phyloP scores from a whole-genome alignment of 345 rosid genomes.

The Melaleuca alternifolia region DNA sequence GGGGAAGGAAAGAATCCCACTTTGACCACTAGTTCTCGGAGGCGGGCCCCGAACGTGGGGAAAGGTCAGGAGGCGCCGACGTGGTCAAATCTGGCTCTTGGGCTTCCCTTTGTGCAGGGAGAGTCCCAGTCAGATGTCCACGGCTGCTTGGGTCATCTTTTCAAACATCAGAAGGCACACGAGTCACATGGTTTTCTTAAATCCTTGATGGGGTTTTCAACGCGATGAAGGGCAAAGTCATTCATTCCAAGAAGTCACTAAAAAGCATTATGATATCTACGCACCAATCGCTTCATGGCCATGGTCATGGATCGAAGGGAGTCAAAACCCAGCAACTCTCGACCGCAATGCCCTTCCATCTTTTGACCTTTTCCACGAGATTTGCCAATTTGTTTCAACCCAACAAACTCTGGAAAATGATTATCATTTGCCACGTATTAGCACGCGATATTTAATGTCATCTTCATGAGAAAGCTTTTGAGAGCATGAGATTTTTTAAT shows the following conservation, averaged over 20 bases:
- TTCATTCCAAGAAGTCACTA: neutral
- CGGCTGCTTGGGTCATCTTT: neutral
- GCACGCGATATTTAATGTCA: neutral
- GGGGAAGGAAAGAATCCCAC: neutral
- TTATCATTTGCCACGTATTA: neutral
- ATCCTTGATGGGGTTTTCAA: neutral
- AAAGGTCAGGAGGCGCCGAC: neutral
- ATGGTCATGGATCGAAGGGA: neutral
- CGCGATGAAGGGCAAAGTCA: neutral
- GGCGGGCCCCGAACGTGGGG: neutral
- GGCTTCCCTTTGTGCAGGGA: neutral
- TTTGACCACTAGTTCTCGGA: neutral
- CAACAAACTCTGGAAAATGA: accelerated
- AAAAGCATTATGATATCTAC: neutral
- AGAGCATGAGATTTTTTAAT: too few species aligned
- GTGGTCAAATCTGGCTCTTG: constrained; percentile 7
- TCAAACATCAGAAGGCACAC: neutral
- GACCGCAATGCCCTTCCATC: neutral
- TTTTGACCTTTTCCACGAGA: neutral
- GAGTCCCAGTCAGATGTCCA: neutral
- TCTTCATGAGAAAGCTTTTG: too few species aligned
- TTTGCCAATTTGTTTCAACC: neutral
- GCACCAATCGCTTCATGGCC: neutral
- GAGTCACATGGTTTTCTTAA: neutral
- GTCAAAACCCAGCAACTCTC: neutral